These are phyloP conservation scores for Nidula microcarpa DNA, from an alignment of 768 basidiomycete species.

Conservation along the genomic window DNA sequence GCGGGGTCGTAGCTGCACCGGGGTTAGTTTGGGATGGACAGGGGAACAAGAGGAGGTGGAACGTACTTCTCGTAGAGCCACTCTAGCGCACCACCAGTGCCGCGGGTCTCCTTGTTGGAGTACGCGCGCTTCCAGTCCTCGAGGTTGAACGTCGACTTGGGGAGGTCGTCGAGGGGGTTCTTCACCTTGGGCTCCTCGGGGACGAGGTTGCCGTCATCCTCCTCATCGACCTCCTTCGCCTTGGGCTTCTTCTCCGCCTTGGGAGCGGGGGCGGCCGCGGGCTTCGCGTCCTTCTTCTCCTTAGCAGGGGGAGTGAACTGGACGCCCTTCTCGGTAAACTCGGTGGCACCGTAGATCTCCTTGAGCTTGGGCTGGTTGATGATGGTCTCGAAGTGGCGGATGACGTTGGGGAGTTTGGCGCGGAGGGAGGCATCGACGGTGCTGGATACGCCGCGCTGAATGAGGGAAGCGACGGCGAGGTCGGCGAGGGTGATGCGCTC, in stretches of 20 bases:
- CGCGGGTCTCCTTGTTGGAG: slow-evolving; percentile 97
- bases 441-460: slow-evolving; percentile 49
- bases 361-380: slow-evolving; percentile 79
- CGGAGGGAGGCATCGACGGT: slow-evolving; percentile 68
- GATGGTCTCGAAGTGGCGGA: slow-evolving; percentile 87
- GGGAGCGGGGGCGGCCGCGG: slow-evolving; percentile 45
- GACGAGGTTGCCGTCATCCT: slow-evolving; percentile 73
- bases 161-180: slow-evolving; percentile 92
- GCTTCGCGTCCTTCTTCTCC: slow-evolving; percentile 61
- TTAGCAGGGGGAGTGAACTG: slow-evolving; percentile 76
- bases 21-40: neutral
- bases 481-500: slow-evolving; percentile 97
- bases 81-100: slow-evolving; percentile 75
- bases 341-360: slow-evolving; percentile 56
- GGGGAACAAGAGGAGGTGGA: neutral
- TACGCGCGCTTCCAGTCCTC: slow-evolving; percentile 98
- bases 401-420: slow-evolving; percentile 65
- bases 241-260: slow-evolving; percentile 66
- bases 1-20: slow-evolving; percentile 72
- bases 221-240: slow-evolving; percentile 59
- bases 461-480: slow-evolving; percentile 57
- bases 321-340: slow-evolving; percentile 65
- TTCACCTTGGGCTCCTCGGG: slow-evolving; percentile 86
- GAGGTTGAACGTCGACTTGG: slow-evolving; percentile 84
- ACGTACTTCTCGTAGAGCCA: slow-evolving; percentile 96